phyloP scores from a whole-genome alignment of 805 yeast genomes.

The Kazachstania martiniae region DNA sequence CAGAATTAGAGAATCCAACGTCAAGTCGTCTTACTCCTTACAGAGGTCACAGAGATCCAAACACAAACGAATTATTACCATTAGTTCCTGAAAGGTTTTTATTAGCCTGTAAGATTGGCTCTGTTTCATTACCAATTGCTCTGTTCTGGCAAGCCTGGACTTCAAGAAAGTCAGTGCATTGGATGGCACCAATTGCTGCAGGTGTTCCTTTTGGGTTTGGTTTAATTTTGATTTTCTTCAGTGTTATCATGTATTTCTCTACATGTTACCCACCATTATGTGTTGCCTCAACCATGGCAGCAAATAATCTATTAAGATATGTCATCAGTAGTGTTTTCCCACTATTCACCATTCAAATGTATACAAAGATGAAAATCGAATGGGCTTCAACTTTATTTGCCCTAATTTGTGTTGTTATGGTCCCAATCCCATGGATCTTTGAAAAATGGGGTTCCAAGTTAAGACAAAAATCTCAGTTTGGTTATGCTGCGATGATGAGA shows the following conservation, averaged over 20 bases:
- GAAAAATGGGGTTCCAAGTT: conserved; percentile 45
- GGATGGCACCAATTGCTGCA: conserved; percentile 68
- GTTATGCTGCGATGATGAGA: conserved; percentile 43
- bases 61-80: conserved; percentile 41
- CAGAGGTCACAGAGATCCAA: conserved; percentile 37
- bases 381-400: conserved; percentile 66
- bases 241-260: conserved; percentile 57
- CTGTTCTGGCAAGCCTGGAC: conserved; percentile 83
- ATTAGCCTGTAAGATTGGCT: conserved; percentile 54
- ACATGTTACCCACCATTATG: conserved; percentile 62
- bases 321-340: conserved; percentile 75
- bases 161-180: conserved; percentile 46
- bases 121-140: conserved; percentile 52
- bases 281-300: conserved; percentile 84
- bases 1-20: conserved; percentile 30
- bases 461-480: conserved; percentile 47
- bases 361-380: conserved; percentile 52
- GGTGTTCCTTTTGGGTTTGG: conserved; percentile 77
- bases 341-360: conserved; percentile 78
- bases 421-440: conserved; percentile 68
- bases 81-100: conserved; percentile 54
- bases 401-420: conserved; percentile 55
- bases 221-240: conserved; percentile 57
- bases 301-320: conserved; percentile 73
- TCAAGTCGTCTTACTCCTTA: conserved; percentile 18